These are phyloP conservation scores for Penicillium sp. DNA, from an alignment of 2,329 filamentous ascomycete species.

Conservation along the genomic window DNA sequence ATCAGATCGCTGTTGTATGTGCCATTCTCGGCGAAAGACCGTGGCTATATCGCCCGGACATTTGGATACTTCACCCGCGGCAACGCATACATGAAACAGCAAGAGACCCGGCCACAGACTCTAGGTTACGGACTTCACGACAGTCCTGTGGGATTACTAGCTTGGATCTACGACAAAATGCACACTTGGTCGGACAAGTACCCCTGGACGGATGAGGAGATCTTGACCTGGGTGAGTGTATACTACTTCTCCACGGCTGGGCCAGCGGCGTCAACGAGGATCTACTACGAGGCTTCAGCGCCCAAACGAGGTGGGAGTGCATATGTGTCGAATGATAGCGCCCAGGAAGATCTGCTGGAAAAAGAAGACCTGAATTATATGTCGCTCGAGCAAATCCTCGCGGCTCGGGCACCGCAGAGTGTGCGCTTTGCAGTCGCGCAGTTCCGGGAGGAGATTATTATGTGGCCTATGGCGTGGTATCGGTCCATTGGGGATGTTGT, in stretches of 20 bases:
- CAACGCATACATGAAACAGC: constrained; percentile 57
- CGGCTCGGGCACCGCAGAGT: constrained; percentile 41
- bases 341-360: constrained; percentile 7
- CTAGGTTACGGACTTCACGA: constrained; percentile 68
- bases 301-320: constrained; percentile 7
- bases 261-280: constrained; percentile 64
- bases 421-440: constrained; percentile 56
- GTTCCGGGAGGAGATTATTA: constrained; percentile 52
- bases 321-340: not conserved
- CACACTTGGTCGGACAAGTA: constrained; percentile 74
- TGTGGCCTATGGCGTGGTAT: constrained; percentile 53
- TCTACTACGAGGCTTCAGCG: constrained; percentile 68
- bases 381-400: constrained; percentile 28
- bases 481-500: constrained; percentile 54
- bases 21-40: constrained; percentile 31
- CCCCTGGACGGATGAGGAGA: constrained; percentile 72
- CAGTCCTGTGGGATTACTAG: constrained; percentile 67
- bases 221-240: constrained; percentile 71
- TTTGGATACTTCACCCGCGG: constrained; percentile 26
- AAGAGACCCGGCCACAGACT: constrained; percentile 70
- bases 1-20: constrained; percentile 30
- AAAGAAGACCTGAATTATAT: constrained; percentile 6
- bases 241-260: constrained; percentile 72
- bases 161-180: constrained; percentile 81
- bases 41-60: constrained; percentile 24